Base-by-base conservation (phyloP, 2,329 filamentous ascomycete species). In the Tetracladium maxilliforme region DNA sequence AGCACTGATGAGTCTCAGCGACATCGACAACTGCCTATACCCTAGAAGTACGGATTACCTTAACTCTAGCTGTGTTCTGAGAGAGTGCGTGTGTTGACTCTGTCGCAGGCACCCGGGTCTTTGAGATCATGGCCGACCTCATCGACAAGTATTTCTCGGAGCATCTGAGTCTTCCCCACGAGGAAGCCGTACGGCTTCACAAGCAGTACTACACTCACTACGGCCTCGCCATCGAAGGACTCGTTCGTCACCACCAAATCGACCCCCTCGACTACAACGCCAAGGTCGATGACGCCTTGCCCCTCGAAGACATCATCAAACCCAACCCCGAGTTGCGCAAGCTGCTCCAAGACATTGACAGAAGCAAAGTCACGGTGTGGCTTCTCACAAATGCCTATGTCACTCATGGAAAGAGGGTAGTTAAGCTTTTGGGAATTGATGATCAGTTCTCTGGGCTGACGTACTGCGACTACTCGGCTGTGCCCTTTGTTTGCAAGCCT, bases 341-440 rank as follows among this genome's bases (percentile, higher is more conserved):
- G 41, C 52, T 98, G 22, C 70, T 98, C 6, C 61, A 77, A 47
- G 79, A 86, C 36, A 73, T 98, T 27, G 86, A 98, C 51, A 75
- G 52, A 30, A 68, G 58, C 41, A 92, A 92, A 47, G 80, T 94
- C 34, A 83, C 72, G 34, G 58, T 84, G 16, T 98, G 92, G 90
- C 70, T 98, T 3, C 77, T 98, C 41, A 98, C 92, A 3, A 98
- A 98, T 44, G 90, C 92, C 13, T 94, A 98, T 42, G 59, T 92
- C 35, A 95, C 64, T 17, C 90, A 98, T 43, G 90, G 72, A 16
- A 74, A 70, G 42, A 59, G 84, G 21, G 90, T 98, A 1, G 71
- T 94, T 9, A 71, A 64, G 31, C 56, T 98, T 12, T 60, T 98
- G 3, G 74, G 68, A 3, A 60, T 98, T 14, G 84, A 92, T 3